A percentile compares a stretch with the other conserved stretches of the same genome.
Conservation (phyloP, 495 filamentous ascomycete genomes). For the Xylaria bambusicola region DNA sequence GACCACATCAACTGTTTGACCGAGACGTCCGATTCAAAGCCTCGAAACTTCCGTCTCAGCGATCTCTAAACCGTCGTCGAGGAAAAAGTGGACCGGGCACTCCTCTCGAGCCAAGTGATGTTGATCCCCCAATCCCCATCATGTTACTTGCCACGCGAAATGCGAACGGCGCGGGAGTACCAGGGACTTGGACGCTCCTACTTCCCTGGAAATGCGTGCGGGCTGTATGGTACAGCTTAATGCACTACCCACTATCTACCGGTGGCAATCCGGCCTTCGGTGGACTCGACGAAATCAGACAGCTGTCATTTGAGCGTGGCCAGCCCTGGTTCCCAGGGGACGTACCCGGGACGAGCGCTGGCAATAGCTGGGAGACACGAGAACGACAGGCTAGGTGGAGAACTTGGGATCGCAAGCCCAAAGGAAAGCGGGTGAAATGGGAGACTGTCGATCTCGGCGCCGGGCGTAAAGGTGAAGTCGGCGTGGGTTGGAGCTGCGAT, state of each 20-base stretch:
- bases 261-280: slow-evolving; percentile 81
- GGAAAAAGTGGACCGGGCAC: slow-evolving; percentile 64
- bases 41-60: slow-evolving; percentile 74
- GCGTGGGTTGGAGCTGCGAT: slow-evolving; percentile 83
- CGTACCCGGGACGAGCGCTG: slow-evolving; percentile 79
- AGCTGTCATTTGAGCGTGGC: slow-evolving; percentile 80
- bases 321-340: slow-evolving; percentile 87
- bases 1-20: slow-evolving; percentile 65
- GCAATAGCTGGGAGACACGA: slow-evolving; percentile 71
- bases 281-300: slow-evolving; percentile 75
- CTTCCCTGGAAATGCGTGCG: slow-evolving; percentile 90
- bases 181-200: slow-evolving; percentile 81
- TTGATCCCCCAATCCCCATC: slow-evolving; percentile 83
- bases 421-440: slow-evolving; percentile 77
- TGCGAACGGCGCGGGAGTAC: slow-evolving; percentile 45
- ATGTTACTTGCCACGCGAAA: slow-evolving; percentile 65
- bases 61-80: slow-evolving; percentile 84
- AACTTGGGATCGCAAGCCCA: slow-evolving; percentile 79
- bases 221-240: slow-evolving; percentile 82
- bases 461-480: slow-evolving; percentile 79
- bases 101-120: slow-evolving; percentile 56
- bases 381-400: slow-evolving; percentile 61
- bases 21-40: slow-evolving; percentile 59
- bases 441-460: slow-evolving; percentile 72
- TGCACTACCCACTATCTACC: slow-evolving; percentile 81